Base-by-base conservation (phyloP, 2,329 filamentous ascomycete genomes). In the Lasiodiplodia sp. region DNA sequence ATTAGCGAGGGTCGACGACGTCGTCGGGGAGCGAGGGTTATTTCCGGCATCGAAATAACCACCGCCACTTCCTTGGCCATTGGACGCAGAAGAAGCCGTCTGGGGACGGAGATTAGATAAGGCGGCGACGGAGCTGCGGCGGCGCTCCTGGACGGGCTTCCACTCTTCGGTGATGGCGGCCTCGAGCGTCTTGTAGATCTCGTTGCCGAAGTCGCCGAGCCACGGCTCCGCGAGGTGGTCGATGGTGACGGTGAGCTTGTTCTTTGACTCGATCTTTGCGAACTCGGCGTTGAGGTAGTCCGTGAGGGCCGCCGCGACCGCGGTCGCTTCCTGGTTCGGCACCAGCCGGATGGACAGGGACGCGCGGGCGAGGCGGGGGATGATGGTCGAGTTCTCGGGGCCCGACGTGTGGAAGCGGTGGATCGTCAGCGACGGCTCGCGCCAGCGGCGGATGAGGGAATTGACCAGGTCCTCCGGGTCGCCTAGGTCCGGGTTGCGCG, bases 201-300 rank as follows among this genome's bases (percentile, higher is more conserved):
- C 89, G 73, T 97, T 97, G 60, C 89, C 89, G 3, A 93, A 94
- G 74, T 97, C 93, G 16, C 96, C 95, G 0, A 99, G 88, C 96
- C 96, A 99, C 0, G 96, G 94, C 76, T 99, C 96, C 0, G 96
- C 95, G 80, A 92, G 91, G 76, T 97, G 96, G 72, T 97, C 94
- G 72, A 99, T 94, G 37, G 89, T 90, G 49, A 99, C 88, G 1
- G 86, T 91, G 44, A 99, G 85, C 6, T 85, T 86, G 75, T 99
- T 99, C 70, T 92, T 90, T 0, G 93, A 95, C 37, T 90, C 89
- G 1, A 98, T 88, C 18, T 86, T 81, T 0, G 84, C 85, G 75
- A 97, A 99, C 72, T 94, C 87, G 14, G 86, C 82, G 57, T 88
- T 80, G 0, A 97, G 84, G 75, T 91, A 96, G 1, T 83, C 77